Conservation (phyloP, 2,329 filamentous ascomycete species). For the Pseudogymnoascus destructans region DNA sequence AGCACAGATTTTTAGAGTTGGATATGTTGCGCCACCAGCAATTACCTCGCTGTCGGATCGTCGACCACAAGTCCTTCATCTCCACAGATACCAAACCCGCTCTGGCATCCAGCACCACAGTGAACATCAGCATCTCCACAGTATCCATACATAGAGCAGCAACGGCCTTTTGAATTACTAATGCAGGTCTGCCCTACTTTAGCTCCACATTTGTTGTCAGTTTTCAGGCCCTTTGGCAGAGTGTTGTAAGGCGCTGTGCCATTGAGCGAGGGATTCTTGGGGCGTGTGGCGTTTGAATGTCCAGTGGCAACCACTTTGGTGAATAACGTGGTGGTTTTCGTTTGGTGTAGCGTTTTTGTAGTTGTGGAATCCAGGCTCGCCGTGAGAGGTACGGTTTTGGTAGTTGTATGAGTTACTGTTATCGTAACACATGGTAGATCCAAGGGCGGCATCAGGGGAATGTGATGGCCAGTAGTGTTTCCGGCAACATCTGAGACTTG, state of each 20-base stretch:
- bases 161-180: constrained; percentile 14
- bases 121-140: constrained; percentile 29
- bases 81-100: constrained; percentile 27
- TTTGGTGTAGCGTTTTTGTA: not conserved
- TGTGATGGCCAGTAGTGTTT: not conserved
- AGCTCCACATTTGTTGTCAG: not conserved
- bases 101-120: constrained; percentile 29
- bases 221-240: not conserved
- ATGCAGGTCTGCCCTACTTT: not conserved
- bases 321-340: not conserved
- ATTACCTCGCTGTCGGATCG: too few relatives aligned
- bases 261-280: not conserved
- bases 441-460: not conserved
- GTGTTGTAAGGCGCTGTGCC: not conserved
- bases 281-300: not conserved
- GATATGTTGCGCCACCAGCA: too few relatives aligned
- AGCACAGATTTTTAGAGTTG: not conserved
- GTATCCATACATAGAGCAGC: constrained; percentile 31
- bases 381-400: not conserved
- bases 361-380: not conserved
- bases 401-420: not conserved
- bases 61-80: not conserved
- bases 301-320: not conserved
- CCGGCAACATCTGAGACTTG: not conserved
- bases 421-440: not conserved